Evolutionary conservation across 352 stramenopile species (phyloP).

Genomic region (Ophiocytium majus): DNA sequence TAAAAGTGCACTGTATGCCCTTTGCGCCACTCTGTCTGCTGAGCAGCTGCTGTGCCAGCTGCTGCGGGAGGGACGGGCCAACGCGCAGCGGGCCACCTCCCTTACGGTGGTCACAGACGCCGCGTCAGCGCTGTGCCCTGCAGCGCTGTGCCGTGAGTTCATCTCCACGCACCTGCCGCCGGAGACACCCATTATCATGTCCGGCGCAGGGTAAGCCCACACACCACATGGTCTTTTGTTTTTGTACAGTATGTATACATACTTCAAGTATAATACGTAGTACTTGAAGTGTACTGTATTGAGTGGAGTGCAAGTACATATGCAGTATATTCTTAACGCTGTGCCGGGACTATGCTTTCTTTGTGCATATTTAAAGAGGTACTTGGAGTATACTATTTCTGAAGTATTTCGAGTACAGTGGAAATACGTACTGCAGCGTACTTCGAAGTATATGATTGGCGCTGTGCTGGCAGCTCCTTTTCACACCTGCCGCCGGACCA

Average conservation of each 20-base stretch:
- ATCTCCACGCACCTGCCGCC: slow-evolving; percentile 33
- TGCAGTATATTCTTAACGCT: no score
- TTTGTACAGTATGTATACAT: slow-evolving; percentile 11
- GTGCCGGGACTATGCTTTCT: no score
- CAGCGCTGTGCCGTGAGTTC: slow-evolving; percentile 46
- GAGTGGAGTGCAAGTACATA: background rate
- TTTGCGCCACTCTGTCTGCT: no score
- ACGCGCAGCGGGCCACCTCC: slow-evolving; percentile 28
- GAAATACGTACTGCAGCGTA: no score
- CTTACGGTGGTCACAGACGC: slow-evolving; percentile 38
- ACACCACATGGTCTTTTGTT: background rate
- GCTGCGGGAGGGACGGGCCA: slow-evolving; percentile 24
- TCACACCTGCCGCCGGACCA: no score
- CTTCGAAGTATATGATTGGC: no score
- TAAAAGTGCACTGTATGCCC: no score
- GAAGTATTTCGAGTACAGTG: no score
- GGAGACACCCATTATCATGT: slow-evolving; percentile 37
- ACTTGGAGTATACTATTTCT: no score
- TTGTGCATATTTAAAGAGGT: no score
- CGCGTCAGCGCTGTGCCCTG: slow-evolving; percentile 14
- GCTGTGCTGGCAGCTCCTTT: no score
- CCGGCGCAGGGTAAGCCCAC: slow-evolving; percentile 20
- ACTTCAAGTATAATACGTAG: background rate
- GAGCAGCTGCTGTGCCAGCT: slow-evolving; percentile 46
- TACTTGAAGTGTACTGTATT: background rate